A percentile compares a stretch with the other conserved stretches of the same genome.
These are phyloP conservation scores for Handroanthus guayacan DNA, from an alignment of 257 asterid genomes.

Conservation along the genomic window DNA sequence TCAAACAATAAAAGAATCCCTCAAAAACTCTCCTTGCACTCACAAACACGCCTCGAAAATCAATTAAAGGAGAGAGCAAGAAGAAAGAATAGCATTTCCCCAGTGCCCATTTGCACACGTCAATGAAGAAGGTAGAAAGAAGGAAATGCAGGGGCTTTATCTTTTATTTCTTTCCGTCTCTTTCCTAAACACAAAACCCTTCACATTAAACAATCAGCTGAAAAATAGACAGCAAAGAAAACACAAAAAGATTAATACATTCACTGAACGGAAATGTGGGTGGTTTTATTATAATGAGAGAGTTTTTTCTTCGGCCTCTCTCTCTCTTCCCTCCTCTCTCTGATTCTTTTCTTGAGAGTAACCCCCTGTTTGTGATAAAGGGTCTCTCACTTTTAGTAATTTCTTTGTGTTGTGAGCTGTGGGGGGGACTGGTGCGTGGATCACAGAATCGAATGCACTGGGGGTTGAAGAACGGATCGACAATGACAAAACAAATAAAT, in stretches of 20 bases:
- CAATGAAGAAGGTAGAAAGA: constrained; percentile 39
- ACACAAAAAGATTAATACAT: constrained; percentile 12
- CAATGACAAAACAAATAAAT: constrained; percentile 39
- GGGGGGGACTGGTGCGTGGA: constrained; percentile 38
- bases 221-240: constrained; percentile 44
- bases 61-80: constrained; percentile 39
- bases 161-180: constrained; percentile 17
- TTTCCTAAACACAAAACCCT: constrained; percentile 38
- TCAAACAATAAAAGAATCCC: constrained; percentile 23
- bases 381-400: constrained; percentile 42
- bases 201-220: constrained; percentile 41
- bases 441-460: constrained; percentile 51
- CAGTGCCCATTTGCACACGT: constrained; percentile 46
- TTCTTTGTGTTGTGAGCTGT: constrained; percentile 40
- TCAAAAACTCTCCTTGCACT: constrained; percentile 23
- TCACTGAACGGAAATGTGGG: constrained; percentile 36
- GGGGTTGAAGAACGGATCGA: constrained; percentile 52
- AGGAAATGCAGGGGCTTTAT: constrained; percentile 15
- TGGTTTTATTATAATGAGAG: constrained; percentile 30
- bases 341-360: constrained; percentile 62
- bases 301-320: constrained; percentile 20
- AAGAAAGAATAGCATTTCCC: constrained; percentile 31
- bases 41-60: constrained; percentile 35
- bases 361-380: constrained; percentile 46
- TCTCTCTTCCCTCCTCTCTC: not conserved